Conservation (phyloP, 2,329 filamentous ascomycete species). For the Plenodomus biglobosus region DNA sequence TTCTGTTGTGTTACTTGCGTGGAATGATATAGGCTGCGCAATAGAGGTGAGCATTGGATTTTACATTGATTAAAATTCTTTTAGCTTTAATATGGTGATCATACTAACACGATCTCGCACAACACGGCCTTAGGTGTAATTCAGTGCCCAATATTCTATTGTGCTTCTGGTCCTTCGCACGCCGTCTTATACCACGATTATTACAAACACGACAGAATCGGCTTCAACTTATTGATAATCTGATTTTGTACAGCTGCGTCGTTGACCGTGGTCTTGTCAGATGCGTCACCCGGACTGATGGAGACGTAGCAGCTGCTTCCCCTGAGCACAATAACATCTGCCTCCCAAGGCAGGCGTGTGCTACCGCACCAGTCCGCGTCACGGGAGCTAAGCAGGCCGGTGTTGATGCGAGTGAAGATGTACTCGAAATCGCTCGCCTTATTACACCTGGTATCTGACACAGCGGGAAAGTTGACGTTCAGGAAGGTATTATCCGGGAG, state of each 20-base stretch:
- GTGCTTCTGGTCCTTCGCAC: neutral
- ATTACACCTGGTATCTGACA: constrained; percentile 54
- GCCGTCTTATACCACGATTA: neutral
- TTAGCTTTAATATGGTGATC: no score
- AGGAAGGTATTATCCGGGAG: constrained; percentile 63
- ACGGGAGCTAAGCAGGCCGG: constrained; percentile 37
- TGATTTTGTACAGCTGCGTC: constrained; percentile 41
- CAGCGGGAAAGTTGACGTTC: constrained; percentile 69
- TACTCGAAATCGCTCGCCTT: constrained; percentile 60
- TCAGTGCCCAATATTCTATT: neutral
- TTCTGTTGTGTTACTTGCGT: no score
- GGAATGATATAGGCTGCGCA: no score
- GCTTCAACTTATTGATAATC: constrained; percentile 31
- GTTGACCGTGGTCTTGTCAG: constrained; percentile 61
- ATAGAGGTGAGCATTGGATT: no score
- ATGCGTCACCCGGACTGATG: constrained; percentile 63
- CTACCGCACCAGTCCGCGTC: constrained; percentile 62
- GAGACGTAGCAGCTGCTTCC: constrained; percentile 60
- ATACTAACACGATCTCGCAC: no score
- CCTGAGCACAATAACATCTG: constrained; percentile 51
- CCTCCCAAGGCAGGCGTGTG: constrained; percentile 61
- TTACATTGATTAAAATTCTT: no score
- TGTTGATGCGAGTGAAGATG: constrained; percentile 64
- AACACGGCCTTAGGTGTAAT: no score
- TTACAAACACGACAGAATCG: constrained; percentile 25